Base-by-base conservation (phyloP, 495 filamentous ascomycete genomes). In the Aspergillus ellipticus region DNA sequence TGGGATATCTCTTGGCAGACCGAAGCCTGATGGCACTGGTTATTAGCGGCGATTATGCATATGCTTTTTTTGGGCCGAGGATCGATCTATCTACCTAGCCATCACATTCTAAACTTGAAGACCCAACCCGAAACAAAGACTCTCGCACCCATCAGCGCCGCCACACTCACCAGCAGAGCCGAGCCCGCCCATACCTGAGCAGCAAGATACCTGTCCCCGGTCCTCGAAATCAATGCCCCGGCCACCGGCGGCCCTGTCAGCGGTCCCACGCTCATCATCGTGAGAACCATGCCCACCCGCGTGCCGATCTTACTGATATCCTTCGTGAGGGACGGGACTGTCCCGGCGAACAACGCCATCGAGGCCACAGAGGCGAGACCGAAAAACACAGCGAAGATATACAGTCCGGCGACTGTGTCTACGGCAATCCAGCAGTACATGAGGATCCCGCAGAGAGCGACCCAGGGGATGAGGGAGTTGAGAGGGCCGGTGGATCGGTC, bases 391-490 rank as follows among this genome's bases (percentile, higher is more conserved):
- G 41, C 49, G 19, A 53, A 55, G 15, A 51, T 46, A 15, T 54
- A 21, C n/a, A 54, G 33, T 4, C 49, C 48, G 1, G 51, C 29
- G 0, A 45, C 15, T 5, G 59, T 46, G 26, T 24, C 4, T 7
- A 57, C 29, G 16, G 50, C 54, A 19, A 54, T 33, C 59, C 59
- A 61, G 28, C 54, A 51, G 3, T 57, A 45, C 6, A 61, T n/a
- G 4, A 61, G 49, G 10, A 47, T 29, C 5, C 31, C 45, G 5
- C 53, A 56, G 11, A 53, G 45, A 5, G 49, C 37, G 1, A 54
- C 43, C 37, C 50, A 47, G 8, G 28, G 19, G 0, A 54, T 45
- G 7, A 61, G 28, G 33, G 41, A 50, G 17, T 47, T 47, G 2
- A 19, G 9, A n/a, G 15, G 17, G 48, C 29, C 6, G 21, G n/a